Conservation (phyloP, 2,329 filamentous ascomycete genomes). For the Colletotrichum limetticola region DNA sequence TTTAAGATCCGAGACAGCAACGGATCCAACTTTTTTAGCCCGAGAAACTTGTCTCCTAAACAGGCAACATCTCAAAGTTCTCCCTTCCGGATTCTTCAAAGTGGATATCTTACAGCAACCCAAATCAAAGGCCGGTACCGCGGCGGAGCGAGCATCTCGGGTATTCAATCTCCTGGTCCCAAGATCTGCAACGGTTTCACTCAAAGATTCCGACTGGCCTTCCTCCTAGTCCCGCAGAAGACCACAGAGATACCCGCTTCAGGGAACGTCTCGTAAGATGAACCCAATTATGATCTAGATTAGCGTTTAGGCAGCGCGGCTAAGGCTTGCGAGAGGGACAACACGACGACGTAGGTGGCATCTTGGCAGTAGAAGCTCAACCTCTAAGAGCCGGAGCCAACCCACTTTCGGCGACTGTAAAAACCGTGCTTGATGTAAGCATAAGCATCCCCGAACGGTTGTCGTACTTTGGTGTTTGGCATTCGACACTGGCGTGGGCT, state of each 20-base stretch:
- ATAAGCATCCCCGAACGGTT: neutral
- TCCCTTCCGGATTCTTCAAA: neutral
- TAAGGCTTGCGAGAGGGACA: neutral
- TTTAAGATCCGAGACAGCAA: neutral
- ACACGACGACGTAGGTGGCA: neutral
- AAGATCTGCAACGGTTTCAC: neutral
- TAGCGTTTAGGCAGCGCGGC: neutral
- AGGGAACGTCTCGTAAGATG: neutral
- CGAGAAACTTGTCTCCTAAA: neutral
- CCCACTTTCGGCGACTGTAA: neutral
- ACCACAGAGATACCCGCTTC: neutral
- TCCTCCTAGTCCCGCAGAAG: neutral
- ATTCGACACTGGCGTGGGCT: too few species aligned
- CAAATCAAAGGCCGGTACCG: neutral
- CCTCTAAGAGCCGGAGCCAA: neutral
- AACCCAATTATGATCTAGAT: too few species aligned
- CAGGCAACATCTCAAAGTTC: neutral
- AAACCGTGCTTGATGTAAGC: neutral
- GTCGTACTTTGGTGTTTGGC: neutral
- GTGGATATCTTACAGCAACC: neutral
- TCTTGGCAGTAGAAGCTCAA: neutral
- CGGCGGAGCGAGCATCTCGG: neutral
- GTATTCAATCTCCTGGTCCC: neutral
- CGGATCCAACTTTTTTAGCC: neutral
- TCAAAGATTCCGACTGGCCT: neutral